These are phyloP conservation scores for Cudoniella acicularis DNA, from an alignment of 495 filamentous ascomycete species.

Conservation along the genomic window DNA sequence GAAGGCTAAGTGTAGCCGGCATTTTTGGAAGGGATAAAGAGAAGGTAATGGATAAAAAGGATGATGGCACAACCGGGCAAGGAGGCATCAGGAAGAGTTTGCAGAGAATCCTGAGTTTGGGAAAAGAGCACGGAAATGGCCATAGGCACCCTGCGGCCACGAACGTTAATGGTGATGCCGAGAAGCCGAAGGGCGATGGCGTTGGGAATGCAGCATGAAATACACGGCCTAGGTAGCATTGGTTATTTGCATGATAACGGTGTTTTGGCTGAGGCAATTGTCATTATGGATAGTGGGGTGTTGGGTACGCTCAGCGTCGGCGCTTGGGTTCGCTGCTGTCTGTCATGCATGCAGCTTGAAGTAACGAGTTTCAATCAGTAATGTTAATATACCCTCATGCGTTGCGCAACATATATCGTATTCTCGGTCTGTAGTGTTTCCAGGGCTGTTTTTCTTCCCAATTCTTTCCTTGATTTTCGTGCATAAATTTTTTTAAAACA, in stretches of 20 bases:
- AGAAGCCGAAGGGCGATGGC: background rate
- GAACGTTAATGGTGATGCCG: background rate
- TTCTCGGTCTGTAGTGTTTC: too few relatives aligned
- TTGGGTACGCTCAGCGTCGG: slow-evolving; percentile 20
- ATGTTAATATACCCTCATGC: background rate
- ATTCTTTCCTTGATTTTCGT: too few relatives aligned
- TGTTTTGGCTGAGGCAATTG: slow-evolving; percentile 1
- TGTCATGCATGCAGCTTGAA: too few relatives aligned
- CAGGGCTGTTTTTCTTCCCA: too few relatives aligned
- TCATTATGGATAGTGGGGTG: background rate
- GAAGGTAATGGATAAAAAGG: slow-evolving; percentile 2
- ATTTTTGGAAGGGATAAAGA: slow-evolving; percentile 20
- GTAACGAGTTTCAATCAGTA: background rate
- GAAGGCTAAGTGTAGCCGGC: slow-evolving; percentile 30
- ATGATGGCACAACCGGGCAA: background rate
- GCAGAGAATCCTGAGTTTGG: slow-evolving; percentile 20
- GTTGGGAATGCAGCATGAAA: background rate
- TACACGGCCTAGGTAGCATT: background rate
- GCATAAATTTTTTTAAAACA: too few relatives aligned
- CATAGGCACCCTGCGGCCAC: background rate
- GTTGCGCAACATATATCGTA: too few relatives aligned
- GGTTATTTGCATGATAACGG: slow-evolving; percentile 1
- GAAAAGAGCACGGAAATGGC: slow-evolving; percentile 6
- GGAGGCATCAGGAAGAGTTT: slow-evolving; percentile 16
- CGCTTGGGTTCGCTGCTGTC: background rate